phyloP scores from a whole-genome alignment of 305 asterid genomes.

The Solanum chacoense region DNA sequence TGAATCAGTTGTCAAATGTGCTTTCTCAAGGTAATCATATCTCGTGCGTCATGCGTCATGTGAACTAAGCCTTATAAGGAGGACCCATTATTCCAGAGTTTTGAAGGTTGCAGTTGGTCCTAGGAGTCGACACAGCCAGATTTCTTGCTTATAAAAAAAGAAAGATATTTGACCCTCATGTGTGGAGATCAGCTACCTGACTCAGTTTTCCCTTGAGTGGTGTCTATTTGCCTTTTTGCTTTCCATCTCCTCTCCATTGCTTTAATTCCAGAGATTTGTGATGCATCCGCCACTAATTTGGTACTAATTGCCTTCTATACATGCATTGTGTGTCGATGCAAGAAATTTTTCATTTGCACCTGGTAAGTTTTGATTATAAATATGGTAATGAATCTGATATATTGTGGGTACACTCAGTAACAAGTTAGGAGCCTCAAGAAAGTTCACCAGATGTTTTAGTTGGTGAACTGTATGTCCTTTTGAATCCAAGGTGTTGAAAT shows the following conservation, averaged over 20 bases:
- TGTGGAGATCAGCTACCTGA: not conserved
- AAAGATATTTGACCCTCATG: not conserved
- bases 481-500: not conserved
- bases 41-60: not conserved
- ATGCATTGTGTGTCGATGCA: not conserved
- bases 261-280: not conserved
- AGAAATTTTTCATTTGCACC: not conserved
- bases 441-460: not conserved
- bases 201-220: not conserved
- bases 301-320: not conserved
- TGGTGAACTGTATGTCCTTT: not conserved
- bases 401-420: not conserved
- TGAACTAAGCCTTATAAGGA: not conserved
- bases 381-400: not conserved
- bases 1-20: not conserved
- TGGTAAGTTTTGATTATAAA: not conserved
- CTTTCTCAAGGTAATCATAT: not conserved
- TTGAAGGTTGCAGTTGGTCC: not conserved
- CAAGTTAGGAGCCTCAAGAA: not conserved
- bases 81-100: not conserved
- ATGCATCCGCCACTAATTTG: not conserved
- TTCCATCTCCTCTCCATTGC: not conserved
- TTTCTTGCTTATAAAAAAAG: not conserved
- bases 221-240: not conserved
- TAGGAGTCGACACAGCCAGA: not conserved